Conservation (phyloP, 495 filamentous ascomycete species). For the Xanthoparmelia taractica region DNA sequence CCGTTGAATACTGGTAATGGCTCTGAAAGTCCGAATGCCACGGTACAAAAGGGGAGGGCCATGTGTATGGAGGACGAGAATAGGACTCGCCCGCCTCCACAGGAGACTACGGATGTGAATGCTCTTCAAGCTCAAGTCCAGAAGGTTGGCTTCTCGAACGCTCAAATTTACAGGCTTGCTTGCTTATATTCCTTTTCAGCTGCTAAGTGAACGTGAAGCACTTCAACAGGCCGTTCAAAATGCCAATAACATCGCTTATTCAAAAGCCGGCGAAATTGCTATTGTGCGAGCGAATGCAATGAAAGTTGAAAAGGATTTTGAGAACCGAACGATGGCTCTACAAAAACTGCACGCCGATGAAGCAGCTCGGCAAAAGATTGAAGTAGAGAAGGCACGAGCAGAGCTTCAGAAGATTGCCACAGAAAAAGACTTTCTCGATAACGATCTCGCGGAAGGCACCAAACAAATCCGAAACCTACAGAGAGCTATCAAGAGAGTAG, state of each 20-base stretch:
- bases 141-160: constrained; percentile 24
- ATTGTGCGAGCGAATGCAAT: constrained; percentile 59
- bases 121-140: constrained; percentile 34
- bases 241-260: constrained; percentile 42
- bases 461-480: constrained; percentile 43
- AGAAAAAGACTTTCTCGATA: constrained; percentile 56
- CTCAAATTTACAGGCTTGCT: not conserved
- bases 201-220: constrained; percentile 45
- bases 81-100: not conserved
- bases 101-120: constrained; percentile 15
- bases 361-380: constrained; percentile 45
- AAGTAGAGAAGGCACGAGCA: constrained; percentile 48
- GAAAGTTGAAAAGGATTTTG: constrained; percentile 48
- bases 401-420: constrained; percentile 55
- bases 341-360: constrained; percentile 50
- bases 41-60: not conserved
- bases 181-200: constrained; percentile 30
- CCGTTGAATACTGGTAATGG: not conserved
- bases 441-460: constrained; percentile 54
- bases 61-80: not conserved
- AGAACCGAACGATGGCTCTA: constrained; percentile 44
- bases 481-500: constrained; percentile 35
- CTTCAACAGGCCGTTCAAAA: constrained; percentile 41
- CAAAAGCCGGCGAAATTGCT: constrained; percentile 58
- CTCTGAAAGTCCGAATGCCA: not conserved